phyloP scores from a whole-genome alignment of 768 basidiomycete genomes.

The Chalciporus chontae region DNA sequence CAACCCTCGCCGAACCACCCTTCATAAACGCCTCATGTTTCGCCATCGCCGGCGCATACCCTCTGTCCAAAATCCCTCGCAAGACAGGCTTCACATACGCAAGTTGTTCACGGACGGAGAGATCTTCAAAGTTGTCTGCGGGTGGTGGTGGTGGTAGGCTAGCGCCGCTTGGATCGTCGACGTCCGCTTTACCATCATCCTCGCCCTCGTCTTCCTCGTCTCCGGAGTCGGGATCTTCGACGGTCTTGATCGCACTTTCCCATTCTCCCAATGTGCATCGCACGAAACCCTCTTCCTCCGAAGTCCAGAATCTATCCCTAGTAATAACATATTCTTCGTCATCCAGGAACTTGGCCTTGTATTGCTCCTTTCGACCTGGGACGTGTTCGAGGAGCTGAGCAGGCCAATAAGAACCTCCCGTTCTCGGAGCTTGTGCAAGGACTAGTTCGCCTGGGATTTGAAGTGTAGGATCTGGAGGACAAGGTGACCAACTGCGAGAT shows the following conservation, averaged over 20 bases:
- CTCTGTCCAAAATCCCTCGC: slow-evolving; percentile 51
- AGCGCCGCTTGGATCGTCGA: slow-evolving; percentile 11
- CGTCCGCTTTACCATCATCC: slow-evolving; percentile 35
- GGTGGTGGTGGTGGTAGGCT: slow-evolving; percentile 35
- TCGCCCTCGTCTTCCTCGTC: slow-evolving; percentile 24
- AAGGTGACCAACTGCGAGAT: slow-evolving; percentile 34
- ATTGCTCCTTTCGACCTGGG: slow-evolving; percentile 40
- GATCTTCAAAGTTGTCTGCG: slow-evolving; percentile 45
- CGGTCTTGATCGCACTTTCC: slow-evolving; percentile 39
- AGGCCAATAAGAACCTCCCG: slow-evolving; percentile 56
- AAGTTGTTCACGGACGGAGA: slow-evolving; percentile 57
- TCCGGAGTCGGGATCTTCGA: slow-evolving; percentile 28
- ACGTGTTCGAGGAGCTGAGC: slow-evolving; percentile 55
- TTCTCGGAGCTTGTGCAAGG: slow-evolving; percentile 41
- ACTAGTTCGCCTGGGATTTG: slow-evolving; percentile 68
- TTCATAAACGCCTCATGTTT: slow-evolving; percentile 55
- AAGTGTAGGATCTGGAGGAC: slow-evolving; percentile 45
- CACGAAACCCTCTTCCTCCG: slow-evolving; percentile 57
- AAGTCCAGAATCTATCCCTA: slow-evolving; percentile 54
- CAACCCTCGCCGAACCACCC: slow-evolving; percentile 48
- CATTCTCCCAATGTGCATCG: slow-evolving; percentile 62
- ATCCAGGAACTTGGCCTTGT: slow-evolving; percentile 60
- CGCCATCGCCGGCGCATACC: slow-evolving; percentile 49
- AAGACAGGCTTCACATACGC: slow-evolving; percentile 64
- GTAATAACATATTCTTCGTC: slow-evolving; percentile 37